phyloP scores from a whole-genome alignment of 2,329 filamentous ascomycete genomes.

The Talaromyces sp. region DNA sequence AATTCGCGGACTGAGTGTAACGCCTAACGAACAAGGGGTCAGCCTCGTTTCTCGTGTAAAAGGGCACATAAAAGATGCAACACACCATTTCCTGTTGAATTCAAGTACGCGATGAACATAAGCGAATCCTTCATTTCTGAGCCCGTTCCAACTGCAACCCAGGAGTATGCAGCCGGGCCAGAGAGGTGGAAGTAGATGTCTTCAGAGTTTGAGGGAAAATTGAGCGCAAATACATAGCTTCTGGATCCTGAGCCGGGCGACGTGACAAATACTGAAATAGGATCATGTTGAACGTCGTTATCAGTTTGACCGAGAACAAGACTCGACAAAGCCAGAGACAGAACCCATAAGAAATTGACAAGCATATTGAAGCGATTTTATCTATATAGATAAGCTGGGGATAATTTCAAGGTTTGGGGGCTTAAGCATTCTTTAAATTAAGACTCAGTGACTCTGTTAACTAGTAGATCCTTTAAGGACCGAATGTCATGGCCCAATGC shows the following conservation, averaged over 20 bases:
- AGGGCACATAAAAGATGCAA: neutral
- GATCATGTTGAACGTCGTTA: neutral
- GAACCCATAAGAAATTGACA: neutral
- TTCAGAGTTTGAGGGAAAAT: conserved; percentile 21
- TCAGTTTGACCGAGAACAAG: neutral
- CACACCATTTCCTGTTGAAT: conserved; percentile 17
- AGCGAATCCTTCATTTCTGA: conserved; percentile 19
- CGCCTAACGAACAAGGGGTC: conserved; percentile 10
- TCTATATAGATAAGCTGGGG: too few species aligned
- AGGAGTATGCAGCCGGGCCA: conserved; percentile 21
- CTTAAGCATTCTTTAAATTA: neutral
- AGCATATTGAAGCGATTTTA: neutral
- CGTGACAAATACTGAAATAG: conserved; percentile 16
- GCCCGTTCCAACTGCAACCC: conserved; percentile 21
- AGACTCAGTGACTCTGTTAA: neutral
- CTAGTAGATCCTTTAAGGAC: neutral
- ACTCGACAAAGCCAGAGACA: neutral
- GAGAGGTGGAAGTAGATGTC: conserved; percentile 25
- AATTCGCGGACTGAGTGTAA: conserved; percentile 21
- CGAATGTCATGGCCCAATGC: neutral
- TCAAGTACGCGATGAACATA: conserved; percentile 19
- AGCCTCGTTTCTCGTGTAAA: neutral
- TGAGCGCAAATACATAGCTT: conserved; percentile 22
- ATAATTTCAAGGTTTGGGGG: too few species aligned
- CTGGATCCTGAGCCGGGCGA: conserved; percentile 13